Evolutionary conservation across 805 yeast genomes (phyloP).

Genomic region (Maudiozyma saulgeensis): DNA sequence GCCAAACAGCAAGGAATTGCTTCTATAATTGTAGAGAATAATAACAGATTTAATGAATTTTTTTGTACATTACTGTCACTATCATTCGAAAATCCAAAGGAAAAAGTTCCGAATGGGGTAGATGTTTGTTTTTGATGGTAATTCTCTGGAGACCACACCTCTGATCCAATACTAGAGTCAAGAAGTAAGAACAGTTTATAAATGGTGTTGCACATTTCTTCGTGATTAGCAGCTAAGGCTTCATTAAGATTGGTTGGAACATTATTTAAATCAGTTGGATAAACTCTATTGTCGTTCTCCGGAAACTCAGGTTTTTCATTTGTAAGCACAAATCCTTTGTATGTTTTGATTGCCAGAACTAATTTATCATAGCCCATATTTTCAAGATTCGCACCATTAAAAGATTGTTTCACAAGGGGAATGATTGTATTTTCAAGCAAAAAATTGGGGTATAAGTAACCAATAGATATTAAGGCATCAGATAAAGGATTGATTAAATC

Average conservation of each 20-base stretch:
- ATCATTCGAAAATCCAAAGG: constrained; percentile 35
- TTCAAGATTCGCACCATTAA: constrained; percentile 52
- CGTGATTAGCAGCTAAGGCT: constrained; percentile 40
- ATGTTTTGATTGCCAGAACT: constrained; percentile 60
- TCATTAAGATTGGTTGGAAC: constrained; percentile 27
- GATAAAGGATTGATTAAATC: constrained; percentile 55
- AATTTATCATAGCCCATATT: constrained; percentile 59
- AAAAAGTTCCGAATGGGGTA: constrained; percentile 31
- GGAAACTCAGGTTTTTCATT: constrained; percentile 70
- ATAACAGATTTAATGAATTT: constrained; percentile 37
- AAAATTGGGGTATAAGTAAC: constrained; percentile 69
- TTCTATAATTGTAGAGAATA: constrained; percentile 62
- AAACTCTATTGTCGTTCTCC: constrained; percentile 28
- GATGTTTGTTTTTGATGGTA: constrained; percentile 29
- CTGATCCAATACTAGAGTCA: constrained; percentile 51
- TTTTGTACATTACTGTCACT: constrained; percentile 21
- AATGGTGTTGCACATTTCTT: constrained; percentile 56
- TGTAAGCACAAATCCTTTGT: constrained; percentile 61
- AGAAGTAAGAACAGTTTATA: constrained; percentile 46
- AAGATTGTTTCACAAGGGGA: constrained; percentile 55
- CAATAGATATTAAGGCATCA: constrained; percentile 67
- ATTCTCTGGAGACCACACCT: constrained; percentile 30
- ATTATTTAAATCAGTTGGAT: constrained; percentile 27
- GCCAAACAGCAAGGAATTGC: constrained; percentile 62
- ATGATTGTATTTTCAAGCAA: constrained; percentile 68